Evolutionary conservation across 2,329 filamentous ascomycete genomes (phyloP).

Genomic region (Chaetoscypha palmicola): DNA sequence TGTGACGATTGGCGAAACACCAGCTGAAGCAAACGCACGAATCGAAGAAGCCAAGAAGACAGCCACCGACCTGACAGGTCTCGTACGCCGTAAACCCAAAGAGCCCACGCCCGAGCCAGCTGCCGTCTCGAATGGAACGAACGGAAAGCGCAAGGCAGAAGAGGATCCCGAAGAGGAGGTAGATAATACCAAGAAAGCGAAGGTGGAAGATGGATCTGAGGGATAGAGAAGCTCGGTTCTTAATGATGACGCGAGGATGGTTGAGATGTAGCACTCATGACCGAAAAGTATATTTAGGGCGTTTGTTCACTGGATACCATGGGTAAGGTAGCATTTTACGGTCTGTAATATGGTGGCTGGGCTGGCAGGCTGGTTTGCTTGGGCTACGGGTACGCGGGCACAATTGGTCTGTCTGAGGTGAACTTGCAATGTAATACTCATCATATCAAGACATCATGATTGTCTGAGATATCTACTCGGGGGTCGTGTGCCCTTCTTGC

Average conservation of each 20-base stretch:
- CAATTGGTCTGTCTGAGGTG: too few relatives aligned
- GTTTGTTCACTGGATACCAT: constrained; percentile 1
- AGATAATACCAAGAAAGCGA: constrained; percentile 29
- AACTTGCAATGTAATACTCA: too few relatives aligned
- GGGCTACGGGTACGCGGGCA: too few relatives aligned
- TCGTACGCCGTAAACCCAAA: constrained; percentile 58
- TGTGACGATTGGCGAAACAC: constrained; percentile 54
- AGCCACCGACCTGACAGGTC: constrained; percentile 63
- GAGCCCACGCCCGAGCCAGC: constrained; percentile 25
- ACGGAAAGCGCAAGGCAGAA: constrained; percentile 49
- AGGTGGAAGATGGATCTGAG: constrained; percentile 17
- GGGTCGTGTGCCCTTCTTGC: too few relatives aligned
- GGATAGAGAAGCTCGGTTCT: too few relatives aligned
- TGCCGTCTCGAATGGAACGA: constrained; percentile 32
- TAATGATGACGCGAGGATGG: too few relatives aligned
- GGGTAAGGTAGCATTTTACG: neutral
- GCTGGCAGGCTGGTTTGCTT: too few relatives aligned
- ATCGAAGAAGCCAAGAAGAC: constrained; percentile 66
- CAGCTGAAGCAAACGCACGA: constrained; percentile 53
- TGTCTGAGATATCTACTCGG: too few relatives aligned
- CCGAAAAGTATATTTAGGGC: constrained; percentile 1
- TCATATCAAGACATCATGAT: too few relatives aligned
- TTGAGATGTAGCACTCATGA: too few relatives aligned
- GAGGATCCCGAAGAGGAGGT: constrained; percentile 28
- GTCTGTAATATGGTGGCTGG: too few relatives aligned